Base-by-base conservation (phyloP, 148 eudicot species). In the Vaccinium darrowii region DNA sequence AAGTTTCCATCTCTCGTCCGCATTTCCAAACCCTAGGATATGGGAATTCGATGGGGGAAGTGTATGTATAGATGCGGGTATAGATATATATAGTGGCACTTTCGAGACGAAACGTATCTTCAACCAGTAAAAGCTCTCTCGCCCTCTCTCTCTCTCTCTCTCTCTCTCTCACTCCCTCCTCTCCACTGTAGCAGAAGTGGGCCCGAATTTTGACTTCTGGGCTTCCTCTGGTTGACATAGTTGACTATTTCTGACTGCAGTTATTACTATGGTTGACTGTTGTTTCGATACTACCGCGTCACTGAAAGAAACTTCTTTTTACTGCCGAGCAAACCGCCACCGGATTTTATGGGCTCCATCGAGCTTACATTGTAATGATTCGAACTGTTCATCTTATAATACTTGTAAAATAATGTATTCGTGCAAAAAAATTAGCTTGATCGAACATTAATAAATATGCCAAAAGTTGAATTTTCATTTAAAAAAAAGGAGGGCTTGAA, bases 11-110 rank as follows among this genome's bases (percentile, higher is more conserved):
- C 14, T 51, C n/a, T n/a, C 84, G 18, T 50, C 60, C 60, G 9
- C 58, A 82, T 82, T 51, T 47, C 58, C 27, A 50, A 82, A 67
- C 84, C 84, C 60, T 49, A 33, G 33, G 60, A 7, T n/a, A 43
- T 67, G 30, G 72, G 65, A 49, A 81, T 63, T 65, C 36, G 7
- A 53, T 13, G 75, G 7, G 21, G 39, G 43, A 2, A 7, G 8
- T 30, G 13, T 13, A 8, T 14, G 16, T 4, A 13, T 14, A 12
- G 15, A 14, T 39, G 15, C 4, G 25, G 23, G 39, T 80, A 62
- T 39, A 39, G n/a, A 58, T 80, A 80, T 36, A 18, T 4, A 73
- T 71, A 49, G 50, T 11, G 43, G 69, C 56, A 80, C 39, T 30
- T 33, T 33, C 69, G 77, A 73, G 77, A 30, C 39, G 77, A 73